phyloP scores from a whole-genome alignment of 495 filamentous ascomycete genomes.

The Neurospora sp. region DNA sequence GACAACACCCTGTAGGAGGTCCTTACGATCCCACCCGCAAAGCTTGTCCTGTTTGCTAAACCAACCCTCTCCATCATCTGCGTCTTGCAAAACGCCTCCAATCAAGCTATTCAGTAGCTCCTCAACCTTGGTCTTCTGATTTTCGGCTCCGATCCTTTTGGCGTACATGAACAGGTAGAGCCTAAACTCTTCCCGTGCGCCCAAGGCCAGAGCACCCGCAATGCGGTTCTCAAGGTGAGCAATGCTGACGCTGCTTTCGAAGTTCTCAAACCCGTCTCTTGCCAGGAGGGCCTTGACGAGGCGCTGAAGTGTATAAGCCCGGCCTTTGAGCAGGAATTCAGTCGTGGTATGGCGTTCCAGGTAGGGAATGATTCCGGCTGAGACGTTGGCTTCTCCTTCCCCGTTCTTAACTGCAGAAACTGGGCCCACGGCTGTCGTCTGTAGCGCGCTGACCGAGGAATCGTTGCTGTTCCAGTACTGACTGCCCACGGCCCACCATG shows the following conservation, averaged over 20 bases:
- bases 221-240: constrained; percentile 94
- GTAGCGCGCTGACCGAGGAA: constrained; percentile 65
- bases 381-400: constrained; percentile 52
- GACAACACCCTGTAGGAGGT: constrained; percentile 79
- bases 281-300: constrained; percentile 78
- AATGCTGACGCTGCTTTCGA: constrained; percentile 84
- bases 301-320: constrained; percentile 79
- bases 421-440: constrained; percentile 53
- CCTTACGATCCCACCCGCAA: constrained; percentile 81
- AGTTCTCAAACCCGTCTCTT: constrained; percentile 81
- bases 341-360: constrained; percentile 90
- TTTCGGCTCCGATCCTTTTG: constrained; percentile 87
- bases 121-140: constrained; percentile 75
- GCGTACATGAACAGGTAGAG: constrained; percentile 93
- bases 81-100: constrained; percentile 55
- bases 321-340: constrained; percentile 82
- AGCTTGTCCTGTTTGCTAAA: constrained; percentile 53
- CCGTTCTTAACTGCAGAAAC: constrained; percentile 22
- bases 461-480: constrained; percentile 99
- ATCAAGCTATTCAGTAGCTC: constrained; percentile 74
- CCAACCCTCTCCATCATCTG: constrained; percentile 43
- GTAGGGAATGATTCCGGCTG: constrained; percentile 83
- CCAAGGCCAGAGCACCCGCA: constrained; percentile 75
- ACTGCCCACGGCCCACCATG: constrained; percentile 96
- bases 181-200: constrained; percentile 81